Evolutionary conservation across 1,284 basidiomycete genomes (phyloP).

Genomic region (Mycosarcoma mackinlayi): DNA sequence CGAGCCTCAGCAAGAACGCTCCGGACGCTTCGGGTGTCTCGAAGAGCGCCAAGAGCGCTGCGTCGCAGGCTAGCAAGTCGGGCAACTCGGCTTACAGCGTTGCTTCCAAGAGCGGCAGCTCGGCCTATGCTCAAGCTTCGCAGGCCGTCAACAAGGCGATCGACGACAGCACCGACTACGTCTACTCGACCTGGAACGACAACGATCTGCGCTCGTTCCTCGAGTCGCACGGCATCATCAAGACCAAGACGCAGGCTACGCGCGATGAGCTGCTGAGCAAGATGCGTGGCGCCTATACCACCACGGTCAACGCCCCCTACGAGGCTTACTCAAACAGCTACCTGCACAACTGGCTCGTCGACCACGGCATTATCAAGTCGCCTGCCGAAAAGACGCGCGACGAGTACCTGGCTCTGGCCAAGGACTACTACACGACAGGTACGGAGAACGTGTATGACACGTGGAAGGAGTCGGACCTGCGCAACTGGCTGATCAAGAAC

Average conservation of each 20-base stretch:
- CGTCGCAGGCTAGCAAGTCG: conserved; percentile 42
- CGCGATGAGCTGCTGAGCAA: conserved; percentile 58
- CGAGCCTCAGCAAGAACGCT: conserved; percentile 36
- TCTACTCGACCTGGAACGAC: conserved; percentile 64
- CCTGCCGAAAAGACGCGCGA: conserved; percentile 60
- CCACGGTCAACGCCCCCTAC: conserved; percentile 61
- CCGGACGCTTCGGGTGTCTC: conserved; percentile 30
- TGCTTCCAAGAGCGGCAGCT: conserved; percentile 52
- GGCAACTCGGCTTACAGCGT: conserved; percentile 39
- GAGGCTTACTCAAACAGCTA: conserved; percentile 63
- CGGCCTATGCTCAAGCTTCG: conserved; percentile 54
- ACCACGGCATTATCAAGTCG: conserved; percentile 59
- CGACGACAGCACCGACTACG: conserved; percentile 64
- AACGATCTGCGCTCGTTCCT: conserved; percentile 59
- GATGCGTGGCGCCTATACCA: conserved; percentile 55
- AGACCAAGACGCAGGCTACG: conserved; percentile 56
- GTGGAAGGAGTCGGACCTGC: conserved; percentile 63
- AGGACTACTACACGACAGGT: conserved; percentile 62
- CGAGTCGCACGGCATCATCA: conserved; percentile 54
- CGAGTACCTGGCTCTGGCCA: conserved; percentile 56
- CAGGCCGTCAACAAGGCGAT: conserved; percentile 29
- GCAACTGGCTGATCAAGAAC: conserved; percentile 59
- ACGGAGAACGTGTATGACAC: conserved; percentile 60
- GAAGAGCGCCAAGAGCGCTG: conserved; percentile 49
- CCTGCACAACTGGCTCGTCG: conserved; percentile 66